phyloP scores from a whole-genome alignment of 139 green algal genomes.

The Coelastrella sp. region DNA sequence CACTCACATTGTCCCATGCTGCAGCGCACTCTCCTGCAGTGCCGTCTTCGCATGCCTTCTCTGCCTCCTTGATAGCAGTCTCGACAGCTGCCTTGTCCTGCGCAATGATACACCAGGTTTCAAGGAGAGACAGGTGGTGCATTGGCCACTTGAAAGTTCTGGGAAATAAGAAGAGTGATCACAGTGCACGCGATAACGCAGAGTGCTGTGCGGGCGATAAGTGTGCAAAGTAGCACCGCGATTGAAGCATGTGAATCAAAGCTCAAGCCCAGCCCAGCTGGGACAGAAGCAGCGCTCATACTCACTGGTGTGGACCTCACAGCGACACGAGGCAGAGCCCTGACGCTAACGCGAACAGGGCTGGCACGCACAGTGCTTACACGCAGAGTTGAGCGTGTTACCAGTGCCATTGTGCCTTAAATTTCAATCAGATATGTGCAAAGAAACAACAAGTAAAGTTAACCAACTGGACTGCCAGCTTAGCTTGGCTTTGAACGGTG shows the following conservation, averaged over 20 bases:
- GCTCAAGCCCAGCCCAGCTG: too few species aligned
- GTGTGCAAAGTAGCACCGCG: too few species aligned
- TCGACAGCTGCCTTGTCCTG: constrained; percentile 54
- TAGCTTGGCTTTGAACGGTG: too few species aligned
- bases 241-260: too few species aligned
- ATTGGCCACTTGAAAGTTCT: too few species aligned
- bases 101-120: neutral
- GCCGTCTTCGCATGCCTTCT: constrained; percentile 51
- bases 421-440: too few species aligned
- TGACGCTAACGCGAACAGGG: constrained; percentile 27
- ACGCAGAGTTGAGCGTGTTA: neutral
- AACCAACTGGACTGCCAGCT: too few species aligned
- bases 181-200: too few species aligned
- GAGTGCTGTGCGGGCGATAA: too few species aligned
- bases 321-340: neutral
- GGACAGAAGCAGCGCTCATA: neutral
- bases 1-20: constrained; percentile 58
- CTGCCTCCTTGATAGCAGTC: constrained; percentile 58
- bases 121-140: neutral
- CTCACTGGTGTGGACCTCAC: constrained; percentile 35
- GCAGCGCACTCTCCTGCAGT: constrained; percentile 56
- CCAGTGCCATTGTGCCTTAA: constrained; percentile 23
- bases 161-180: too few species aligned
- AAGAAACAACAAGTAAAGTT: too few species aligned
- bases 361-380: constrained; percentile 6